These are phyloP conservation scores for Kondoa subrosea DNA, from an alignment of 768 basidiomycete species.

Conservation along the genomic window DNA sequence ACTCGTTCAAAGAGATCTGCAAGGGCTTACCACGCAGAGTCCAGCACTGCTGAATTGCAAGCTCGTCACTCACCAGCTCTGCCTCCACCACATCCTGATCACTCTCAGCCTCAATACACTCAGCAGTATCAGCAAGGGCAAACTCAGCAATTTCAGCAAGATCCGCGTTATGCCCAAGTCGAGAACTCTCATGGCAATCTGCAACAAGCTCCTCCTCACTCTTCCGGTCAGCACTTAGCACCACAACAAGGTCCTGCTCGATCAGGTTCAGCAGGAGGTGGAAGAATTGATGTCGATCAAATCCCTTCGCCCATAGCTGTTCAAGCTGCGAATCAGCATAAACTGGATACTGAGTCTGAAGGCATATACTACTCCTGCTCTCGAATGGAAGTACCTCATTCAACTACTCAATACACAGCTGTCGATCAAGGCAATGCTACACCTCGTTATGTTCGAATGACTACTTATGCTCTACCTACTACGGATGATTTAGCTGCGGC, in stretches of 20 bases:
- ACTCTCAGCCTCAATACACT: slow-evolving; percentile 18
- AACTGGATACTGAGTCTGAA: slow-evolving; percentile 46
- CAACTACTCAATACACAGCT: slow-evolving; percentile 73
- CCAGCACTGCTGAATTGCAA: neutral
- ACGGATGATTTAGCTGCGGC: slow-evolving; percentile 61
- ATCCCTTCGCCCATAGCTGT: slow-evolving; percentile 78
- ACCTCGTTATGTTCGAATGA: slow-evolving; percentile 72
- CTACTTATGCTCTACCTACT: slow-evolving; percentile 75
- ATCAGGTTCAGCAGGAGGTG: slow-evolving; percentile 54
- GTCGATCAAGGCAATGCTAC: slow-evolving; percentile 94
- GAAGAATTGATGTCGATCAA: slow-evolving; percentile 69
- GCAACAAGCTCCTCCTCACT: slow-evolving; percentile 12
- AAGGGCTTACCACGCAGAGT: slow-evolving; percentile 25
- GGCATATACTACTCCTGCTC: slow-evolving; percentile 50
- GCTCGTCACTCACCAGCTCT: neutral
- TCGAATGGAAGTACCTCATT: slow-evolving; percentile 51
- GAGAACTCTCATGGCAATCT: slow-evolving; percentile 16
- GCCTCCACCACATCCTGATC: slow-evolving; percentile 5
- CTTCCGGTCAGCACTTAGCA: slow-evolving; percentile 45
- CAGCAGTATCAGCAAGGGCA: slow-evolving; percentile 23
- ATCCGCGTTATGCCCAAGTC: slow-evolving; percentile 17
- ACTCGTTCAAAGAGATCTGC: slow-evolving; percentile 20
- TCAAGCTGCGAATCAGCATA: slow-evolving; percentile 56
- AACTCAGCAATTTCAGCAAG: slow-evolving; percentile 10
- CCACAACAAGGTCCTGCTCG: slow-evolving; percentile 57